Base-by-base conservation (phyloP, 805 yeast genomes). In the Candida methanosorbosa region DNA sequence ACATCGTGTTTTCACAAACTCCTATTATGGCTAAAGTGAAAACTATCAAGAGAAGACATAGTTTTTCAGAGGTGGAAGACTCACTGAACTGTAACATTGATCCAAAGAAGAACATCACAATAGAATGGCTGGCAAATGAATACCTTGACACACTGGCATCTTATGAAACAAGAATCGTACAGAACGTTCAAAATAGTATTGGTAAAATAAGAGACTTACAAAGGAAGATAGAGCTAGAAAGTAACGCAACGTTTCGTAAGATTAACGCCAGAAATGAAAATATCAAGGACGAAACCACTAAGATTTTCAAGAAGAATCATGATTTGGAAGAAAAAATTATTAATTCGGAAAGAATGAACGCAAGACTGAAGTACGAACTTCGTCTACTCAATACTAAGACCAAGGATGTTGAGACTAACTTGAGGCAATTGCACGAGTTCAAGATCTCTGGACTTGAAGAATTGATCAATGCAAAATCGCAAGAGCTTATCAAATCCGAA, bases 301-400 rank as follows among this genome's bases (percentile, higher is more conserved):
- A 51, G 27, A 39, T 44, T 4, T 27, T 46, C n/a, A 45, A 47
- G 12, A 46, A 46, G 24, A 38, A 49, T 9, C 41, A 39, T 22
- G 61, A 56, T 9, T 31, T 56, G n/a, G 47, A 48, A 30, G 58
- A 56, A 20, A 70, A 68, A 38, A 49, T 68, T 34, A 51, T 56
- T 18, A 81, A 77, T 39, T 58, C 77, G 14, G 72, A 70, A 33
- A 69, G 78, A 8, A 56, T 74, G 33, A 69, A 73, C 23, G 77
- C 83, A 3, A 63, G 78, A 40, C 52, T 82, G 33, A 72, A 75
- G 44, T 82, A 82, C 51, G 90, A 82, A 48, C 59, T 77, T 30
- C 57, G 81, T 16, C 59, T 78, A 28, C 53, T 82, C 21, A 68
- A 68, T 22, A 68, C 71, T 17, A 76, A 81, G 43, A 68, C 82